Evolutionary conservation across 768 basidiomycete species (phyloP), one percentile per base, ranked within the genome.

Genomic region (Podaxis sp.): DNA sequence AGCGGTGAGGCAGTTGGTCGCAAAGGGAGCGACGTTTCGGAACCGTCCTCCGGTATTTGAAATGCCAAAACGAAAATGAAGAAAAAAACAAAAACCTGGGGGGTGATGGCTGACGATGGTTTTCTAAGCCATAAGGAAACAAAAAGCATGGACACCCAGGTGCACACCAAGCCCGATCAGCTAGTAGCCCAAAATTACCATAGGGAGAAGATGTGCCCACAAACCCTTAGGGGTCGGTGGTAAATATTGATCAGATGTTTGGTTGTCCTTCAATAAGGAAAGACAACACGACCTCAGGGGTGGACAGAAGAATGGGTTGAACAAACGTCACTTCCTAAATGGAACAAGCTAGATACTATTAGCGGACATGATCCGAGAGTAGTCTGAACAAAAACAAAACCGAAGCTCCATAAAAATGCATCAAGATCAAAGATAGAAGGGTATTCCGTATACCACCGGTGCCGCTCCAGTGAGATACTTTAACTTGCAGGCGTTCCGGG

Each of bases 401-500:
- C 38, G 20, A 46, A 46, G 44, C 44, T 8, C 13, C 41, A 15
- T 20, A 17, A 46, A n/a, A 46, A n/a, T 17, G 44, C 20, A 58
- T 24, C 20, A 11, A 62, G 41, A 64, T 72, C 55, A 76, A 13
- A 97, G 72, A 74, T 93, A 94, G 69, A 96, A 94, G 2, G 97
- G 97, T 67, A 99, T 90, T 2, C 97, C 97, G 72, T 98, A 99
- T 11, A 96, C 89, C 0, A 99, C 89, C 13, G 95, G 90, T 12
- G 97, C 95, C 0, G 96, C 95, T 1, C 96, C 97, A 30, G 95
- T 99, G 62, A 99, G 79, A 74, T 95, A 99, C 72, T 87, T 90
- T 38, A 99, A 78, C 76, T 95, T 96, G 76, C 95, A 97, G 20
- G 80, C 79, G 24, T 90, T 85, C 66, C 97, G 80, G 26, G 94